phyloP scores from a whole-genome alignment of 768 basidiomycete species.

The Russula sp. region DNA sequence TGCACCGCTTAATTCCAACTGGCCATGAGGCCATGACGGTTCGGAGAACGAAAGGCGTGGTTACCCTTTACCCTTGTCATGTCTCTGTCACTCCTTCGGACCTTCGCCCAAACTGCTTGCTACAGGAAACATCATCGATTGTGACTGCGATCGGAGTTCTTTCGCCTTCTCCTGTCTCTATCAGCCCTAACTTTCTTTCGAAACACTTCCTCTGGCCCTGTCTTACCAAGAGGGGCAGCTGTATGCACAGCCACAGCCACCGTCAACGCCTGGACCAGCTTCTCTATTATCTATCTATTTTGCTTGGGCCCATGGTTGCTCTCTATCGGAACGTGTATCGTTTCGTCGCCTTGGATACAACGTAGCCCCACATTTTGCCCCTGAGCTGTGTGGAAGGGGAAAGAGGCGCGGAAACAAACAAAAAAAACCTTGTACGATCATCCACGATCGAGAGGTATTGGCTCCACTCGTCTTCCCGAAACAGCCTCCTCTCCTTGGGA shows the following conservation, averaged over 20 bases:
- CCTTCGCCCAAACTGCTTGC: background rate
- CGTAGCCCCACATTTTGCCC: background rate
- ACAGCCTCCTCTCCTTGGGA: slow-evolving; percentile 4
- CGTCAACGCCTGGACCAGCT: slow-evolving; percentile 6
- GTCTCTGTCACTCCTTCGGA: background rate
- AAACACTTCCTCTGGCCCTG: background rate
- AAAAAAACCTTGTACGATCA: slow-evolving; percentile 17
- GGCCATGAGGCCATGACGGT: background rate
- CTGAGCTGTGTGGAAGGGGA: background rate
- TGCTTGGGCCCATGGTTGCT: slow-evolving; percentile 14
- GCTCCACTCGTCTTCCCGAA: slow-evolving; percentile 16
- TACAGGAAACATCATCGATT: background rate
- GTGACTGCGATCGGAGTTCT: background rate
- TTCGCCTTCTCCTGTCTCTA: background rate
- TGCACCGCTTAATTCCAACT: background rate
- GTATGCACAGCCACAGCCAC: slow-evolving; percentile 27
- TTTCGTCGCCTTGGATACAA: slow-evolving; percentile 28
- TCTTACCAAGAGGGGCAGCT: background rate
- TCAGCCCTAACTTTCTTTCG: slow-evolving; percentile 4
- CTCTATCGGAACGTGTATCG: slow-evolving; percentile 12
- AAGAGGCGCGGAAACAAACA: slow-evolving; percentile 25
- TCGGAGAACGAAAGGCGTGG: slow-evolving; percentile 1
- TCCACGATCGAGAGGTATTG: slow-evolving; percentile 16
- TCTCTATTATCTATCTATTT: slow-evolving; percentile 8
- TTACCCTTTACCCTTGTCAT: slow-evolving; percentile 12